Percentiles rank a stretch among this genome's conserved stretches.
Conservation (phyloP, 2,329 filamentous ascomycete species). For the Simplicillium sp. region DNA sequence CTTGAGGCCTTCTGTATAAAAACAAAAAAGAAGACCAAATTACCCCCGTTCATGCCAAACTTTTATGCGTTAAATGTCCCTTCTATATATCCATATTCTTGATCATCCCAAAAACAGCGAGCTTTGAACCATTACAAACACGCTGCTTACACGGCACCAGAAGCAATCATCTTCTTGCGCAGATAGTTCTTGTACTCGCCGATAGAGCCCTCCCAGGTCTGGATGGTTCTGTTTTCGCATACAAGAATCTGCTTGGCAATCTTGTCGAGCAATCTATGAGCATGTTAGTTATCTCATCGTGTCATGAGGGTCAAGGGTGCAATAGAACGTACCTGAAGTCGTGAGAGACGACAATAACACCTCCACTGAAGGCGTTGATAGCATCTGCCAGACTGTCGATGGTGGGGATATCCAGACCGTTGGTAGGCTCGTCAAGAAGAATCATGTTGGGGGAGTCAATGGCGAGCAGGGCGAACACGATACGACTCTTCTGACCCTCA, state of each 20-base stretch:
- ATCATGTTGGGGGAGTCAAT: constrained; percentile 98
- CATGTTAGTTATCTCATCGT: neutral
- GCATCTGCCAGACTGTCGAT: constrained; percentile 96
- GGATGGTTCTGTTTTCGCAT: constrained; percentile 95
- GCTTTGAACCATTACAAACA: constrained; percentile 1
- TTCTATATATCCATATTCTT: constrained; percentile 4
- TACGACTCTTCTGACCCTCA: constrained; percentile 95
- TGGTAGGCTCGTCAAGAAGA: constrained; percentile 94
- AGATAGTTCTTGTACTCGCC: constrained; percentile 97
- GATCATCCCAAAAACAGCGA: constrained; percentile 1
- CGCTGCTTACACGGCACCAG: constrained; percentile 68
- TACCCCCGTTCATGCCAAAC: too few species aligned
- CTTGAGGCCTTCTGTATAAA: neutral
- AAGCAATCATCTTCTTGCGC: constrained; percentile 94
- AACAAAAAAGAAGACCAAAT: too few species aligned
- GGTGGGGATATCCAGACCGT: constrained; percentile 97
- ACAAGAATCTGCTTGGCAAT: constrained; percentile 99
- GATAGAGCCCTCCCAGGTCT: constrained; percentile 80
- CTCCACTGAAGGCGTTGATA: constrained; percentile 91
- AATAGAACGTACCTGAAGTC: constrained; percentile 74
- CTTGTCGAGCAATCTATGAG: constrained; percentile 84
- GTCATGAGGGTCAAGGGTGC: neutral
- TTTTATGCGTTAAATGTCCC: constrained; percentile 3
- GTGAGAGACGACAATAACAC: constrained; percentile 97
- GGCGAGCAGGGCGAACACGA: constrained; percentile 91